Percentiles rank a stretch among this genome's conserved stretches.
These are phyloP conservation scores for Exidia glandulosa DNA, from an alignment of 768 basidiomycete genomes.

Conservation along the genomic window DNA sequence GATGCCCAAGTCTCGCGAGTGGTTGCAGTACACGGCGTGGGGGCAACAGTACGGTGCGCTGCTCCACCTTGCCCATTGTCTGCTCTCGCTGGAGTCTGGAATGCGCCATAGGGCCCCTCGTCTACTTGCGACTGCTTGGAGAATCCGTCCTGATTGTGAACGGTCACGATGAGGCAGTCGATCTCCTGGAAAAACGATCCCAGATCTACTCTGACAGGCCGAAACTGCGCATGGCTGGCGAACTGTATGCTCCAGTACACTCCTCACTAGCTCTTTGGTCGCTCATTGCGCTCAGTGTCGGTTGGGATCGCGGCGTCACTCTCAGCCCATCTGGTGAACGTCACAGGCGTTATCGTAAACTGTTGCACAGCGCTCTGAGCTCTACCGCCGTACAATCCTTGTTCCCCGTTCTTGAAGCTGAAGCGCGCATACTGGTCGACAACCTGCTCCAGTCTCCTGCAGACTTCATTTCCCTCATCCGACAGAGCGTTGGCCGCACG, in stretches of 20 bases:
- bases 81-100: background rate
- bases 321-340: slow-evolving; percentile 9
- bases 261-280: background rate
- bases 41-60: slow-evolving; percentile 1
- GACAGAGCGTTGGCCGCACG: slow-evolving; percentile 5
- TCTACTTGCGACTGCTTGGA: background rate
- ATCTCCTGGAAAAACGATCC: slow-evolving; percentile 11
- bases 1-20: slow-evolving; percentile 3
- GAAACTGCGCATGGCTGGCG: slow-evolving; percentile 10
- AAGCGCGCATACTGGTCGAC: slow-evolving; percentile 18
- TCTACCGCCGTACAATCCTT: slow-evolving; percentile 19
- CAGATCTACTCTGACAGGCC: slow-evolving; percentile 12
- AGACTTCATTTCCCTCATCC: slow-evolving; percentile 22
- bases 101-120: background rate
- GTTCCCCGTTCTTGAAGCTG: slow-evolving; percentile 20
- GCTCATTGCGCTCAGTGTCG: background rate
- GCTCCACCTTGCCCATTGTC: background rate
- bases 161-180: slow-evolving; percentile 7
- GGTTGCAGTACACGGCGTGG: slow-evolving; percentile 4
- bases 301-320: background rate
- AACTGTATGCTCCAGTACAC: slow-evolving; percentile 1
- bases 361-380: slow-evolving; percentile 17
- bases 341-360: slow-evolving; percentile 20
- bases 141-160: slow-evolving; percentile 11
- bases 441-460: slow-evolving; percentile 24